Conservation (phyloP, 2,329 filamentous ascomycete species). For the Periconia sp. region DNA sequence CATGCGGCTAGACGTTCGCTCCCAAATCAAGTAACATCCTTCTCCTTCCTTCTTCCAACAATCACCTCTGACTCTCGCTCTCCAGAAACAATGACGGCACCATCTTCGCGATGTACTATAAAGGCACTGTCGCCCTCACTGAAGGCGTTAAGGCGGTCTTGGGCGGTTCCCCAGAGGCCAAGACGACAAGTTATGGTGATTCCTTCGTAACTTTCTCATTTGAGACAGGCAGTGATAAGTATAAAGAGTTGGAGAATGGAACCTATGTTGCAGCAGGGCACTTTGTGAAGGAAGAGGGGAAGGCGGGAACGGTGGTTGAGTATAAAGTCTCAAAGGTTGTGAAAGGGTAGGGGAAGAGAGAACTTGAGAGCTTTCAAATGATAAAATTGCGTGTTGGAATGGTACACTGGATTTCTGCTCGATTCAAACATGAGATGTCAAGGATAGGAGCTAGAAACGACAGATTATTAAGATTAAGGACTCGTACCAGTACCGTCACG, state of each 20-base stretch:
- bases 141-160: slow-evolving; percentile 26
- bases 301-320: slow-evolving; percentile 26
- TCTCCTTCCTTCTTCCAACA: not conserved
- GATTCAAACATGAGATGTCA: too few species aligned
- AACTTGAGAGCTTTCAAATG: too few species aligned
- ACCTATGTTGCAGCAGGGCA: slow-evolving; percentile 33
- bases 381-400: too few species aligned
- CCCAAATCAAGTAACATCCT: not conserved
- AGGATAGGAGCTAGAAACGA: too few species aligned
- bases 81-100: slow-evolving; percentile 21
- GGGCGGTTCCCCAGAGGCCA: slow-evolving; percentile 20
- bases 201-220: slow-evolving; percentile 33
- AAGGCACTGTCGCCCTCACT: slow-evolving; percentile 30
- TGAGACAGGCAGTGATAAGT: slow-evolving; percentile 30
- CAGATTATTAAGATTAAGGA: too few species aligned
- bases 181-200: slow-evolving; percentile 32
- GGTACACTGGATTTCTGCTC: too few species aligned
- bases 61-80: not conserved
- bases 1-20: slow-evolving; percentile 33
- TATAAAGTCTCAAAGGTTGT: slow-evolving; percentile 35
- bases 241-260: slow-evolving; percentile 32
- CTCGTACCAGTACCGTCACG: too few species aligned
- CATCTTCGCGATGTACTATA: slow-evolving; percentile 37
- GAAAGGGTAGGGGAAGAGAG: slow-evolving; percentile 4
- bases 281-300: slow-evolving; percentile 26